Evolutionary conservation across 257 asterid species (phyloP).

Genomic region (Ocimum tenuiflorum): DNA sequence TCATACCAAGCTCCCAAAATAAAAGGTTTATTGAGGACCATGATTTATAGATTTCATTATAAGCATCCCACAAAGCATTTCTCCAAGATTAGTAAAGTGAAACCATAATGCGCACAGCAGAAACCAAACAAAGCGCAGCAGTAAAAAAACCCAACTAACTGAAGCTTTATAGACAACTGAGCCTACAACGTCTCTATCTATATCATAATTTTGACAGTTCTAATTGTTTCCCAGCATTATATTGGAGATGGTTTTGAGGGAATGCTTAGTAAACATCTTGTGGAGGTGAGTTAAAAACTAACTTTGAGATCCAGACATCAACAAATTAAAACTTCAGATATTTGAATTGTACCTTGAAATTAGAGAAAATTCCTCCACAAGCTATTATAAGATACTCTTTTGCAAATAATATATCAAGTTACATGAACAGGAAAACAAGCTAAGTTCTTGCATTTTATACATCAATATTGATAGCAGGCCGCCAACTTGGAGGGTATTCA

Average conservation of each 20-base stretch:
- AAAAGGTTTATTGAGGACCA: not conserved
- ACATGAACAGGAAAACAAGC: not conserved
- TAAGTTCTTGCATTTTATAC: not conserved
- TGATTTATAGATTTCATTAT: not conserved
- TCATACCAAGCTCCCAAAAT: constrained; percentile 8
- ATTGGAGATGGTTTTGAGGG: not conserved
- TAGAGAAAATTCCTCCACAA: not conserved
- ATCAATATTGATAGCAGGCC: too few species aligned
- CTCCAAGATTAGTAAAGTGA: not conserved
- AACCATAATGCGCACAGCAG: not conserved
- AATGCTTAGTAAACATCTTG: not conserved
- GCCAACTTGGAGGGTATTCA: too few species aligned
- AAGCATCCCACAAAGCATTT: constrained; percentile 1
- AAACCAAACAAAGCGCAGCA: not conserved
- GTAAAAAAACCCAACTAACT: not conserved
- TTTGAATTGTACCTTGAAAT: not conserved
- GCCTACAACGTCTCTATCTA: not conserved
- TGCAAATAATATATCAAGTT: not conserved
- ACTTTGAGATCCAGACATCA: not conserved
- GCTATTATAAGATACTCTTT: not conserved
- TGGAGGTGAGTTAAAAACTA: not conserved
- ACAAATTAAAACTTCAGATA: not conserved
- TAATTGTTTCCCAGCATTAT: not conserved
- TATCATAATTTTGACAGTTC: not conserved
- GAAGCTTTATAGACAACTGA: not conserved